Base-by-base conservation (phyloP, 345 rosid species). In the Atalantia buxifolia region DNA sequence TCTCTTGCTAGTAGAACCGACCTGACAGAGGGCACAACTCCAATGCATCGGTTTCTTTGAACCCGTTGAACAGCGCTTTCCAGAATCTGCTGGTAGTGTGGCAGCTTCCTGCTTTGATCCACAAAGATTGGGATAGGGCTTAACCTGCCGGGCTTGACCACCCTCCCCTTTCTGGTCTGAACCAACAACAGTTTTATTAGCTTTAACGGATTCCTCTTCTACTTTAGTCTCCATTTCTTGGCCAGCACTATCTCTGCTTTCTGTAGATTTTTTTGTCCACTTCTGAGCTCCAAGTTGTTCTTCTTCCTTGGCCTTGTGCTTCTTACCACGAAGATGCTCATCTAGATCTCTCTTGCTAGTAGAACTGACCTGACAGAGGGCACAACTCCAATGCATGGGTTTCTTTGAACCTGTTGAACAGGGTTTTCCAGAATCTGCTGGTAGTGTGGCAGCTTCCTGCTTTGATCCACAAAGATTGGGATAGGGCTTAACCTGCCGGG, bases 1-100 rank as follows among this genome's bases (percentile, higher is more conserved):
- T 59, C 25, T 82, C 80, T 84, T 85, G 50, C 50, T 45, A 12
- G 4, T 12, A 45, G 50, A 4, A 45, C 50, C 12, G 5, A 12
- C 50, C 78, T 61, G 80, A 80, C 93, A 90, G 18, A 85, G 74
- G 28, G 90, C 86, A 78, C 91, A 88, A 53, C 85, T 86, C 90
- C 86, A 87, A 50, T 83, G 80, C 78, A 78, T 77, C 4, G 75
- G 64, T 84, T 87, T 83, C 78, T 79, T 80, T 66, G 31, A 61
- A 71, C 66, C 64, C 28, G 30, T 69, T 33, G 45, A 24, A 62
- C 66, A 59, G 69, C 48, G 83, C 78, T 71, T 75, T n/a, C 50
- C 50, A 45, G 50, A 3, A 12, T 0, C 50, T 12, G 50, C 50
- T 45, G 84, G 78, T 25, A 77, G 74, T 42, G 78, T 79, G 38